phyloP scores from a whole-genome alignment of 2,329 filamentous ascomycete genomes.

The Lachnellula willkommii region DNA sequence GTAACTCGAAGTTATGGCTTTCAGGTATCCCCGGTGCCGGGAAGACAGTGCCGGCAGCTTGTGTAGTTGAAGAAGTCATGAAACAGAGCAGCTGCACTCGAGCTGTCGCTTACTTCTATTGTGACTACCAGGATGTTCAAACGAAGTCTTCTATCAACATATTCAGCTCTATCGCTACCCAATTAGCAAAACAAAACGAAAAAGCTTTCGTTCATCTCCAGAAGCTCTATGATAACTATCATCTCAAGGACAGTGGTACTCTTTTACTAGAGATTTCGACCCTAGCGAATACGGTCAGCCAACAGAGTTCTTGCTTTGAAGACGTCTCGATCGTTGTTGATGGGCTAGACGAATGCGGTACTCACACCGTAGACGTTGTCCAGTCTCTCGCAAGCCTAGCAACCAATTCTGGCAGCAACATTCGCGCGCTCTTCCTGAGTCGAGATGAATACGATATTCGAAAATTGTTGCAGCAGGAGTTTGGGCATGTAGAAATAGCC shows the following conservation, averaged over 20 bases:
- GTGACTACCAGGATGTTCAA: constrained; percentile 23
- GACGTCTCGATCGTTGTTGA: constrained; percentile 4
- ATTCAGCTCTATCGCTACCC: constrained; percentile 6
- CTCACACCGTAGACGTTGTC: background rate
- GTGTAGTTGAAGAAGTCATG: constrained; percentile 7
- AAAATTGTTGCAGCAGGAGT: background rate
- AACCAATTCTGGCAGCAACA: background rate
- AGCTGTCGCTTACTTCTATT: constrained; percentile 23
- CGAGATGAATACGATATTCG: background rate
- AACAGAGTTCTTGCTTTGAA: background rate
- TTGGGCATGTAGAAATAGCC: constrained; percentile 1
- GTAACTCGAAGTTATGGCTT: constrained; percentile 11
- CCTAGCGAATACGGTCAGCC: background rate
- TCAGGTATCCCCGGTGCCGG: constrained; percentile 17
- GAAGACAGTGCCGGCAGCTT: constrained; percentile 15
- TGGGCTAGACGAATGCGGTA: constrained; percentile 4
- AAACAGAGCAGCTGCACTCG: background rate
- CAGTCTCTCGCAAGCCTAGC: background rate
- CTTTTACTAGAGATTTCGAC: background rate
- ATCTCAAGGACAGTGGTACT: background rate
- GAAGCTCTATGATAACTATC: background rate
- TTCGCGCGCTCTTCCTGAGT: background rate
- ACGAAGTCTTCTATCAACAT: constrained; percentile 18
- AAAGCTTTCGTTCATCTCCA: background rate
- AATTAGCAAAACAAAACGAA: background rate